phyloP scores from a whole-genome alignment of 352 stramenopile genomes.

The Thraustochytrium sp. region DNA sequence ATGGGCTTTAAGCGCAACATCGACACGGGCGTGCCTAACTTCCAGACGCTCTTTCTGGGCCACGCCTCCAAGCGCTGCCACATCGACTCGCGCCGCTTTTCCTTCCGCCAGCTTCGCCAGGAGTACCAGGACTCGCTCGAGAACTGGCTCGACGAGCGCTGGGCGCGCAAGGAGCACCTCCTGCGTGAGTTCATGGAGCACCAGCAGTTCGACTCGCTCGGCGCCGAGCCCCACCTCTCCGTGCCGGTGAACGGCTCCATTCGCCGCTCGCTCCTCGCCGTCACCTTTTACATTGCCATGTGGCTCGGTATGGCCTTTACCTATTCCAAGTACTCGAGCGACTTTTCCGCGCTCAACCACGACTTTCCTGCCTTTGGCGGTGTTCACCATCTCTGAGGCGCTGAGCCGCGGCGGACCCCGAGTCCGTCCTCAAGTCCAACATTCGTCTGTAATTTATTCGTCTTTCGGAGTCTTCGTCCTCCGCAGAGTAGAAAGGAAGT shows the following conservation, averaged over 20 bases:
- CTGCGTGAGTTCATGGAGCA: conserved; percentile 46
- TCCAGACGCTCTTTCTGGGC: conserved; percentile 48
- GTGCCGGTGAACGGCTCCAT: conserved; percentile 22
- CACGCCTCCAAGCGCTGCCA: conserved; percentile 11
- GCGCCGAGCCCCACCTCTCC: not conserved
- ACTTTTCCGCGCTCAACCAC: conserved; percentile 23
- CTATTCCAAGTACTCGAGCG: conserved; percentile 6
- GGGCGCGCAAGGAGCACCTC: conserved; percentile 51
- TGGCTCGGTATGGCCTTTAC: conserved; percentile 39
- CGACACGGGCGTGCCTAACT: conserved; percentile 66
- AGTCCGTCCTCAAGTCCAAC: too few relatives aligned
- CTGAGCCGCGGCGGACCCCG: too few relatives aligned
- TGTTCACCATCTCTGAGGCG: too few relatives aligned
- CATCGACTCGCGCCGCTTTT: conserved; percentile 31
- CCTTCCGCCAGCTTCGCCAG: conserved; percentile 49
- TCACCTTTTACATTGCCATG: conserved; percentile 40
- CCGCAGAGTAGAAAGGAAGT: too few relatives aligned
- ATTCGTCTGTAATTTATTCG: conserved; percentile 24
- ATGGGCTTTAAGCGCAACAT: conserved; percentile 75
- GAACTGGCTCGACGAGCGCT: conserved; percentile 52
- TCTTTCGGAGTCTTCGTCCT: not conserved
- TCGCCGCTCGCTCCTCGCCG: conserved; percentile 8
- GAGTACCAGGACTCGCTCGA: conserved; percentile 43
- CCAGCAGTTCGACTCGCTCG: not conserved
- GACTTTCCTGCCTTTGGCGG: too few relatives aligned